phyloP scores from a whole-genome alignment of 2,329 filamentous ascomycete species.

The Sporothrix protearum region DNA sequence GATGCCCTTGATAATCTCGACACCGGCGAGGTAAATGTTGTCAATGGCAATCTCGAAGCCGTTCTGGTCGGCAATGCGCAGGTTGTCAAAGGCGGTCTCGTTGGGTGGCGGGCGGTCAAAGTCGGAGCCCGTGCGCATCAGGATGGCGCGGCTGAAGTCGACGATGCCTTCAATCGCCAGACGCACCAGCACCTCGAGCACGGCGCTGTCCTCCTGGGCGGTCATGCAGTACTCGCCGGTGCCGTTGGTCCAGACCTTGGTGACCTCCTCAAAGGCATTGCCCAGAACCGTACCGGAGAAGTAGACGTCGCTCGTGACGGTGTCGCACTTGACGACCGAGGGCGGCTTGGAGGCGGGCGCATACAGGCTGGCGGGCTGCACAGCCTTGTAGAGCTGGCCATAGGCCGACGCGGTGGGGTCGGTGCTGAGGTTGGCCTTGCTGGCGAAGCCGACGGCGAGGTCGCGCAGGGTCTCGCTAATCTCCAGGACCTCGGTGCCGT shows the following conservation, averaged over 20 bases:
- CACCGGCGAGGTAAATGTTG: constrained; percentile 65
- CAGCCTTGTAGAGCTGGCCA: constrained; percentile 49
- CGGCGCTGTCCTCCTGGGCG: constrained; percentile 70
- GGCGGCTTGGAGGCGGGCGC: constrained; percentile 47
- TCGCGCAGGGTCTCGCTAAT: constrained; percentile 58
- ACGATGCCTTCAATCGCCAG: constrained; percentile 54
- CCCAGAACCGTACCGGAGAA: constrained; percentile 60
- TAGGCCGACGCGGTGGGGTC: constrained; percentile 48
- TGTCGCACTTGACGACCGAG: constrained; percentile 60
- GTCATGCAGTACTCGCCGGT: constrained; percentile 66
- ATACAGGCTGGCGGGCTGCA: constrained; percentile 38
- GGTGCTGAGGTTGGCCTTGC: constrained; percentile 51
- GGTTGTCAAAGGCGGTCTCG: constrained; percentile 54
- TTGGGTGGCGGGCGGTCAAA: constrained; percentile 66
- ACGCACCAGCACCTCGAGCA: constrained; percentile 62
- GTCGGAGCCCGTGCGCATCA: constrained; percentile 65
- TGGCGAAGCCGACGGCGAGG: constrained; percentile 50
- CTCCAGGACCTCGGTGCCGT: constrained; percentile 69
- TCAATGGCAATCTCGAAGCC: constrained; percentile 60
- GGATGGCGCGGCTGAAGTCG: constrained; percentile 64
- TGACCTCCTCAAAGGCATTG: constrained; percentile 63
- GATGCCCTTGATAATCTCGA: constrained; percentile 63
- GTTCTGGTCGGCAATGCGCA: constrained; percentile 59
- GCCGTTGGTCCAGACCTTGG: constrained; percentile 62
- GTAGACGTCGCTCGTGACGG: constrained; percentile 69